Conservation (phyloP, 495 filamentous ascomycete species). For the Penicillium herquei region DNA sequence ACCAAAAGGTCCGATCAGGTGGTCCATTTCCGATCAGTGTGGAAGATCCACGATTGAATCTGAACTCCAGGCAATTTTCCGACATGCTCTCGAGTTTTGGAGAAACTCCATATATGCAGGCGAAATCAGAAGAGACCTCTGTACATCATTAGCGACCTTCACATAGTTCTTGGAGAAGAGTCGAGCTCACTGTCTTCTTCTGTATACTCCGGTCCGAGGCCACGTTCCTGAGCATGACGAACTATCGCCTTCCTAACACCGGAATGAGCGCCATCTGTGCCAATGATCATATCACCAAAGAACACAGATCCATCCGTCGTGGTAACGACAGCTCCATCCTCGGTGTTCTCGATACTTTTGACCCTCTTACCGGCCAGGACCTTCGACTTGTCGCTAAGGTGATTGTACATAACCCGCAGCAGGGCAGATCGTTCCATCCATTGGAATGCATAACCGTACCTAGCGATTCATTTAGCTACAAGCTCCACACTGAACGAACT, state of each 20-base stretch:
- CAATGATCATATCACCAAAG: constrained; percentile 43
- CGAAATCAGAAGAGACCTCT: constrained; percentile 3
- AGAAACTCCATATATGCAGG: constrained; percentile 13
- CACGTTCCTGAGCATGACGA: constrained; percentile 33
- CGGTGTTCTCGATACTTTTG: background rate
- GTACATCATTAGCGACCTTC: background rate
- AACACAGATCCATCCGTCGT: background rate
- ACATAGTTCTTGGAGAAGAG: background rate
- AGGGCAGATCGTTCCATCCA: background rate
- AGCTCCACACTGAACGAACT: background rate
- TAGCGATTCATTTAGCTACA: background rate
- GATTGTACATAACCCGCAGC: background rate
- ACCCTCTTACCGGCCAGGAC: background rate
- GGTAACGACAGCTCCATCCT: constrained; percentile 27
- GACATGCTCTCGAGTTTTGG: background rate
- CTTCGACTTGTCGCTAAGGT: background rate
- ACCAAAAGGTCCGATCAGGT: constrained; percentile 1
- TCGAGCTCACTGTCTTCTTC: constrained; percentile 2
- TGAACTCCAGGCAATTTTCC: background rate
- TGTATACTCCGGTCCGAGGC: constrained; percentile 5
- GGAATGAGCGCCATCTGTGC: constrained; percentile 48
- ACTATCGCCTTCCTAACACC: constrained; percentile 28
- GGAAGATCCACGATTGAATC: constrained; percentile 6
- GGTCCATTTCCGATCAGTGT: constrained; percentile 3
- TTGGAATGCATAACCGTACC: background rate